phyloP scores from a whole-genome alignment of 306 rosid genomes.

The Luffa aegyptiaca region DNA sequence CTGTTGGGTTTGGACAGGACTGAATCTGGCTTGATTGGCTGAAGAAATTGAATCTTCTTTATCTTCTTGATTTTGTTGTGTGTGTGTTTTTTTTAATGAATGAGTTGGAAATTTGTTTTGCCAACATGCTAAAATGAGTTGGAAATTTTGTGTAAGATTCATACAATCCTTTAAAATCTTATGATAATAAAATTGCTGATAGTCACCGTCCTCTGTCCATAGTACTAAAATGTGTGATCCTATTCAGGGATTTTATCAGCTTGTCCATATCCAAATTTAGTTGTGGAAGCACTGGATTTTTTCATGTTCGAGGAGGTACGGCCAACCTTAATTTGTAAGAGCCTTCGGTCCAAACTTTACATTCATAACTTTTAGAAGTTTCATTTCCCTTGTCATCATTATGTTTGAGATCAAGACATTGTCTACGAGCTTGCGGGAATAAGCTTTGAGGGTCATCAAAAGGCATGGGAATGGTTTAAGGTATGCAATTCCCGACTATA shows the following conservation, averaged over 20 bases:
- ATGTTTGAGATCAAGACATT: too few relatives aligned
- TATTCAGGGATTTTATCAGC: slow-evolving; percentile 39
- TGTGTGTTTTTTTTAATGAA: not conserved
- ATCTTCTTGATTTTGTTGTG: not conserved
- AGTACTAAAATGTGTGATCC: not conserved
- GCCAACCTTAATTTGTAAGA: too few relatives aligned
- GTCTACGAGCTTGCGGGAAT: too few relatives aligned
- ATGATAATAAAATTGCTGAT: not conserved
- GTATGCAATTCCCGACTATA: too few relatives aligned
- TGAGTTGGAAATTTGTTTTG: not conserved
- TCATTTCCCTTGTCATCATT: too few relatives aligned
- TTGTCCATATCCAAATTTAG: slow-evolving; percentile 39
- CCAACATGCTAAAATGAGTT: not conserved
- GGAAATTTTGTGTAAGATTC: slow-evolving; percentile 27
- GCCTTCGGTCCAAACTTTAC: too few relatives aligned
- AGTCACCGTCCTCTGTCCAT: not conserved
- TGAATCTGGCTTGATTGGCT: slow-evolving; percentile 1
- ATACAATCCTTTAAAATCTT: not conserved
- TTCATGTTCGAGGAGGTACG: not conserved
- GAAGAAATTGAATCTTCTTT: not conserved
- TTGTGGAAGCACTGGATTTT: slow-evolving; percentile 39
- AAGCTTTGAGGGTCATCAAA: too few relatives aligned
- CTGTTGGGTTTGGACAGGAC: not conserved
- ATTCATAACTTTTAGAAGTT: too few relatives aligned
- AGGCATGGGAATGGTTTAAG: too few relatives aligned